Evolutionary conservation across 345 rosid species (phyloP), one percentile per base, ranked within the genome.

Genomic region (Mallotus nudiflorus): DNA sequence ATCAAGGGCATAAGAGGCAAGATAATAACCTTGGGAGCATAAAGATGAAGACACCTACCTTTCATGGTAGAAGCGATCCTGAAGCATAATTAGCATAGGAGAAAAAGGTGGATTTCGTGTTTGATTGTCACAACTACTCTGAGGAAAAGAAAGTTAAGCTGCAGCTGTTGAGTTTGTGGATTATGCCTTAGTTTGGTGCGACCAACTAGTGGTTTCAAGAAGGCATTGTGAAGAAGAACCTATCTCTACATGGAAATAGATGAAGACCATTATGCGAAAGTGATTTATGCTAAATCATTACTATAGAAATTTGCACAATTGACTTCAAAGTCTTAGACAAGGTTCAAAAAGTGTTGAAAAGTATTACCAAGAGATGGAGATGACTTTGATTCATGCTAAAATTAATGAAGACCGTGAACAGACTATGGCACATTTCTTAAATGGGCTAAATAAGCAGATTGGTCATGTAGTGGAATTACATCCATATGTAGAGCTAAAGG

Each of bases 211-310:
- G 54, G 22, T 50, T 12, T 12, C 6, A 12, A 50, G n/a, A 10
- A 18, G 10, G 19, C 22, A 42, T 0, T 10, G 25, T 18, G 3
- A 12, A 3, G 18, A 44, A 10, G 18, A 16, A 3, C 57, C 54
- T 40, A 42, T 54, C 14, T 0, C 10, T 0, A 40, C 33, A 14
- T 39, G 52, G 49, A 53, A 69, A 4, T 31, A 39, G 18, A 24
- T 69, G 27, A 57, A 60, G 28, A 27, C 55, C 3, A 42, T 69
- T 11, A 69, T 59, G 66, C 14, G 54, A 1, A 44, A 18, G 27
- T 12, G 66, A 1, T 16, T 69, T 49, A 33, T 13, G 6, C 37
- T 6, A 2, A 33, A 6, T 3, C 37, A 33, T 33, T 33, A 33
- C 37, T 33, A 33, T 33, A 33, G 37, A 33, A 6, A 33, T 3